These are phyloP conservation scores for Mycena crocata DNA, from an alignment of 768 basidiomycete species.

Conservation along the genomic window DNA sequence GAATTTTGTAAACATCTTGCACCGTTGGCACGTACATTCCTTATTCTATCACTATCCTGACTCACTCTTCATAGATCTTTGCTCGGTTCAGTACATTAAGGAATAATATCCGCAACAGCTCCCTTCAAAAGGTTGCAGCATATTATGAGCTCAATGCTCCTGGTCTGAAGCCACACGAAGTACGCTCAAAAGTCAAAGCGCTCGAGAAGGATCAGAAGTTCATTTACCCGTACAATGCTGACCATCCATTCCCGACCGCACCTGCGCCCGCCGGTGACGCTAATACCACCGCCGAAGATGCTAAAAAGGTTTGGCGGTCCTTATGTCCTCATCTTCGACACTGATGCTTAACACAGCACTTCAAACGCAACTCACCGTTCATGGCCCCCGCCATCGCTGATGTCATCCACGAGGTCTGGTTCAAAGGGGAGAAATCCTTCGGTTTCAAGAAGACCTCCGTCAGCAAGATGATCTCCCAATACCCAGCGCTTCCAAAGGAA, in stretches of 20 bases:
- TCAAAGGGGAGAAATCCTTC: background rate
- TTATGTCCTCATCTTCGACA: no score
- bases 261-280: background rate
- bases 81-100: background rate
- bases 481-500: background rate
- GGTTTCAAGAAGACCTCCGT: background rate
- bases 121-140: background rate
- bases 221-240: background rate
- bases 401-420: background rate
- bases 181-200: background rate
- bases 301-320: no score
- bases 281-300: background rate
- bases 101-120: background rate
- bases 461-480: background rate
- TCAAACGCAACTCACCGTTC: background rate
- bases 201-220: background rate
- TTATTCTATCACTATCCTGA: background rate
- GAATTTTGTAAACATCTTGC: background rate
- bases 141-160: background rate
- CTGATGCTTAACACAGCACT: constrained; percentile 15
- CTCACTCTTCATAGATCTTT: background rate
- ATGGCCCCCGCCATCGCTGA: background rate
- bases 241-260: no score
- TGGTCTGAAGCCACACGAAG: background rate
- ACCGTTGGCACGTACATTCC: background rate